phyloP scores from a whole-genome alignment of 208 protist genomes.

The Acanthamoeba divionensis region DNA sequence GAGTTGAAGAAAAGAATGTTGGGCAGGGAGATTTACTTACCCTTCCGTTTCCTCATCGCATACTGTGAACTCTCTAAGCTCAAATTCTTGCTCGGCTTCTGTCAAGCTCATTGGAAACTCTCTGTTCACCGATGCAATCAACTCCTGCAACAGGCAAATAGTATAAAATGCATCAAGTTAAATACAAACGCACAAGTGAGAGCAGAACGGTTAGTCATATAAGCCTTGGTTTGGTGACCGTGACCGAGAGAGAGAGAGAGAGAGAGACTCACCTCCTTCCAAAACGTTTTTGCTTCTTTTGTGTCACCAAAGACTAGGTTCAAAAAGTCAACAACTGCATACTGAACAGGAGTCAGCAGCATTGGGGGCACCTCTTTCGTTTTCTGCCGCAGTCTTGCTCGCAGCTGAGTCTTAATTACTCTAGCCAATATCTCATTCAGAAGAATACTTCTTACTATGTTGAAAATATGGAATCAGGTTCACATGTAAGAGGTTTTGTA shows the following conservation, averaged over 20 bases:
- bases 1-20: neutral
- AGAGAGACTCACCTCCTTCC: neutral
- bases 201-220: too few species aligned
- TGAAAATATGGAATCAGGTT: too few species aligned
- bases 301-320: slow-evolving; percentile 51
- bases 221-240: too few species aligned
- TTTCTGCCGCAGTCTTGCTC: neutral
- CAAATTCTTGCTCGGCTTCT: slow-evolving; percentile 10
- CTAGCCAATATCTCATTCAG: slow-evolving; percentile 41
- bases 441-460: neutral
- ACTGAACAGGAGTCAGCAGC: slow-evolving; percentile 50
- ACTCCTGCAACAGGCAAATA: neutral
- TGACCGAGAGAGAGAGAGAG: too few species aligned
- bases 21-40: neutral
- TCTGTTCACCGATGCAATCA: neutral
- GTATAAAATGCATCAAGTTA: neutral
- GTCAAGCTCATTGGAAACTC: slow-evolving; percentile 23
- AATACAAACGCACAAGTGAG: neutral
- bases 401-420: slow-evolving; percentile 42
- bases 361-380: slow-evolving; percentile 53
- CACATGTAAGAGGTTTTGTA: too few species aligned
- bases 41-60: slow-evolving; percentile 34
- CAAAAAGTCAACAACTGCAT: slow-evolving; percentile 42
- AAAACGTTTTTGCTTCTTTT: slow-evolving; percentile 12
- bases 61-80: slow-evolving; percentile 5